Base-by-base conservation (phyloP, 139 green algal genomes). In the Closterium sp. region DNA sequence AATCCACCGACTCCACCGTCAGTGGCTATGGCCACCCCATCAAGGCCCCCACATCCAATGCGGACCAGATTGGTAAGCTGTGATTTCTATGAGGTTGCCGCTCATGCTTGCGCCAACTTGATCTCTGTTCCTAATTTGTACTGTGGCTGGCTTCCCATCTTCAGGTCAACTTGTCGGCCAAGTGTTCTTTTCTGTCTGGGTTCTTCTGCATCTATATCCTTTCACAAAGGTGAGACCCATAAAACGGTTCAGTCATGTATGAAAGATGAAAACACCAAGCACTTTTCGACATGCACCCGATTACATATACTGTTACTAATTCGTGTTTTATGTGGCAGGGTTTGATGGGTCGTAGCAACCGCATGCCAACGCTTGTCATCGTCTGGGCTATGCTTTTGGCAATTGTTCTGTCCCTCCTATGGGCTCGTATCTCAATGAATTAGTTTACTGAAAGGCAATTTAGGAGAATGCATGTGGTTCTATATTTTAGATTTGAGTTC, bases 141-240 rank as follows among this genome's bases (percentile, higher is more conserved):
- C 8, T 69, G 43, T 89, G 83, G 21, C 66, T 34, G 33, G 32
- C 25, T 21, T 86, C n/a, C n/a, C n/a, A n/a, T n/a, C n/a, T n/a
- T 43, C 66, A 91, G 88, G 88, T 38, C 83, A 84, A 33, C 36
- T 92, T 16, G 28, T 92, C 31, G 89, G 89, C 31, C 19, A 85
- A 19, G 12, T 92, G 28, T 92, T 92, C 83, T 92, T 92, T 31
- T 38, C 83, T 32, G n/a, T 92, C 1, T 92, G 89, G 89, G 89
- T 92, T 85, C 83, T 92, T 23, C 85, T 89, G 43, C 89, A 92
- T 34, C 89, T 92, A 0, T 92, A 92, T 36, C 89, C 89, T 25
- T 92, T 92, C n/a, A 23, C 31, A 5, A 92, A 92, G 55, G 88
- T 91, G 28, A 91, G 66, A n/a, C n/a, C n/a, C n/a, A n/a, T n/a